phyloP scores from a whole-genome alignment of 2,329 filamentous ascomycete genomes.

The Fusarium coicis region DNA sequence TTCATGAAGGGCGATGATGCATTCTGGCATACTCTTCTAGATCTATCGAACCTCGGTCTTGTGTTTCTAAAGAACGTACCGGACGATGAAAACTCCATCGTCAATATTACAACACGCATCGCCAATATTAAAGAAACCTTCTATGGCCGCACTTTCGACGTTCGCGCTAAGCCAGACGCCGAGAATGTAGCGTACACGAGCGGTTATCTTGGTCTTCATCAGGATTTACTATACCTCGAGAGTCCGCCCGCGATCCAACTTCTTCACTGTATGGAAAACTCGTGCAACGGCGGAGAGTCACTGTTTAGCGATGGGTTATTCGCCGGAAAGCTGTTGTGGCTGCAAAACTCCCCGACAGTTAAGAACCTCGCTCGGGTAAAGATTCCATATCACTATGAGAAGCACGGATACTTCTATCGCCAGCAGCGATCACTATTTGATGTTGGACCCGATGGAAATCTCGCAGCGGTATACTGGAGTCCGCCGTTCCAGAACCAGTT shows the following conservation, averaged over 20 bases:
- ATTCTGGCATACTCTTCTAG: slow-evolving; percentile 70
- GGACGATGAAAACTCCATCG: slow-evolving; percentile 71
- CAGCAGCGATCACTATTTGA: slow-evolving; percentile 66
- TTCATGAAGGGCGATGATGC: slow-evolving; percentile 71
- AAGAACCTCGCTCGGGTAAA: slow-evolving; percentile 54
- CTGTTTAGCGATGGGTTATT: slow-evolving; percentile 83
- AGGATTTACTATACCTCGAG: slow-evolving; percentile 89
- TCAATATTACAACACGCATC: slow-evolving; percentile 75
- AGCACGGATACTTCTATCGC: slow-evolving; percentile 72
- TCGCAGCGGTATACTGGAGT: slow-evolving; percentile 67
- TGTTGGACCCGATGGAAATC: slow-evolving; percentile 34
- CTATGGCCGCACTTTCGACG: slow-evolving; percentile 92
- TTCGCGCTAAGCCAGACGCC: slow-evolving; percentile 79
- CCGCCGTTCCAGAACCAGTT: slow-evolving; percentile 80
- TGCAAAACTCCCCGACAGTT: slow-evolving; percentile 41
- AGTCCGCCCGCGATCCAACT: slow-evolving; percentile 85
- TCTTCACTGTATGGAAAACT: slow-evolving; percentile 88
- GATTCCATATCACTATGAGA: slow-evolving; percentile 76
- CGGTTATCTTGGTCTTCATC: slow-evolving; percentile 85
- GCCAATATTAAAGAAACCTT: slow-evolving; percentile 87
- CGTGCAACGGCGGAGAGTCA: slow-evolving; percentile 82
- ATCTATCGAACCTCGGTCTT: slow-evolving; percentile 75
- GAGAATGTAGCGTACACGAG: slow-evolving; percentile 94
- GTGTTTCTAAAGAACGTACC: slow-evolving; percentile 83
- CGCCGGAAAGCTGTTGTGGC: slow-evolving; percentile 59